Evolutionary conservation across 1,284 basidiomycete species (phyloP), one percentile per base, ranked within the genome.

Genomic region (Cutaneotrichosporon sp.): DNA sequence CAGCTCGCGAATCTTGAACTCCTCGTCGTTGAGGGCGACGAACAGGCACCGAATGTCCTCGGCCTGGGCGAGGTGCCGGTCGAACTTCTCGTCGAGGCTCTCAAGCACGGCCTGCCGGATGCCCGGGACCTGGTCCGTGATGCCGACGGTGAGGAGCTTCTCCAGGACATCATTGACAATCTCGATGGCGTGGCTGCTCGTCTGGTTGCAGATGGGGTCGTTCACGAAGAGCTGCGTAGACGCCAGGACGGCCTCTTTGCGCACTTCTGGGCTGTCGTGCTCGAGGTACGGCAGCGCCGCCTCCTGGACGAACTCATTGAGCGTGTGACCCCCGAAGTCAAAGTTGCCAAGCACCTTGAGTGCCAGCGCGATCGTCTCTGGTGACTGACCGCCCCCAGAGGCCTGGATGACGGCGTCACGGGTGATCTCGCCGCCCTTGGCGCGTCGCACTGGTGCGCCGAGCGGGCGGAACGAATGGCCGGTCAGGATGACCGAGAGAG

Each of bases 111-210:
- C 89, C 67, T 89, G 86, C n/a, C 95, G 85, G 64, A 97, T 97
- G 25, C 82, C 83, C 2, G 60, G 60, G 1, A 57, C 60, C 91
- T 95, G 93, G 82, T 99, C 97, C 20, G 97, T 95, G 59, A 99
- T 97, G 16, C 91, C 97, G 38, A 98, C 93, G 0, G 93, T 97
- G 66, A 99, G 82, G 18, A 99, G 84, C 81, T 99, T 99, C 78
- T 98, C 95, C 47, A 99, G 84, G 22, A 99, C 95, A 69, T 99
- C 97, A 76, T 93, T 95, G 74, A 99, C 95, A 63, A 99, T 90
- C 75, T 98, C 94, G 64, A 97, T 95, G 5, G 95, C 92, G 77
- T 98, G 92, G 72, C 90, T 93, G 81, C 93, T 97, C 20, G 92
- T 90, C 81, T 98, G 95, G 71, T 91, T 93, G 78, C 92, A 95